phyloP scores from a whole-genome alignment of 176 grass and related monocot species.

The Pharus latifolius region DNA sequence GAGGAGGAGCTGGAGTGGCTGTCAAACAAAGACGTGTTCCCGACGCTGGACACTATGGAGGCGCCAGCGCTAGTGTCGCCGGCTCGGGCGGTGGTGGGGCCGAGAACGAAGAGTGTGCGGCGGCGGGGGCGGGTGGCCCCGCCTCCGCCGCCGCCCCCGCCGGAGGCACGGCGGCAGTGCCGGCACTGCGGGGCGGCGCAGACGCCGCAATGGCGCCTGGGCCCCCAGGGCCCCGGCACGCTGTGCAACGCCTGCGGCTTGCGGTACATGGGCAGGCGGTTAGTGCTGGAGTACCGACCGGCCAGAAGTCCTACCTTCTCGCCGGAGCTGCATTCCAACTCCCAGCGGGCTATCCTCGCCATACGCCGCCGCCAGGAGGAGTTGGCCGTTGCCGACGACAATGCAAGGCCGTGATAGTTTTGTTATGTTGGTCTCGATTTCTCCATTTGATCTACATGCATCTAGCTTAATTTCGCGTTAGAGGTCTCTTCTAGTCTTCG shows the following conservation, averaged over 20 bases:
- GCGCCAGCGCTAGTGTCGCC: not conserved
- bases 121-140: not conserved
- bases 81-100: not conserved
- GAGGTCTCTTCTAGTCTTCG: too few species aligned
- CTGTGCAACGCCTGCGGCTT: conserved; percentile 48
- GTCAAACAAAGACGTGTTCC: conserved; percentile 35
- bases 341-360: conserved; percentile 24
- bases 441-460: too few species aligned
- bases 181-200: conserved; percentile 23
- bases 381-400: not conserved
- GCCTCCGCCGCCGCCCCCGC: not conserved
- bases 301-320: conserved; percentile 41
- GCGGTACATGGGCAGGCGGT: conserved; percentile 26
- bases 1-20: conserved; percentile 30
- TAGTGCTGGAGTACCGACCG: conserved; percentile 34
- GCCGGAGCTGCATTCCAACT: conserved; percentile 39
- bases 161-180: not conserved
- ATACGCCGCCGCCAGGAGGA: not conserved
- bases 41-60: conserved; percentile 23
- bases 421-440: too few species aligned
- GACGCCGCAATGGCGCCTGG: conserved; percentile 40
- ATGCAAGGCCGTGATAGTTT: too few species aligned
- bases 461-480: too few species aligned
- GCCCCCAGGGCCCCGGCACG: conserved; percentile 29
- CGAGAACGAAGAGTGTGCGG: not conserved